A percentile compares a stretch with the other conserved stretches of the same genome.
phyloP scores from a whole-genome alignment of 306 rosid genomes.

The Medicago lupulina region DNA sequence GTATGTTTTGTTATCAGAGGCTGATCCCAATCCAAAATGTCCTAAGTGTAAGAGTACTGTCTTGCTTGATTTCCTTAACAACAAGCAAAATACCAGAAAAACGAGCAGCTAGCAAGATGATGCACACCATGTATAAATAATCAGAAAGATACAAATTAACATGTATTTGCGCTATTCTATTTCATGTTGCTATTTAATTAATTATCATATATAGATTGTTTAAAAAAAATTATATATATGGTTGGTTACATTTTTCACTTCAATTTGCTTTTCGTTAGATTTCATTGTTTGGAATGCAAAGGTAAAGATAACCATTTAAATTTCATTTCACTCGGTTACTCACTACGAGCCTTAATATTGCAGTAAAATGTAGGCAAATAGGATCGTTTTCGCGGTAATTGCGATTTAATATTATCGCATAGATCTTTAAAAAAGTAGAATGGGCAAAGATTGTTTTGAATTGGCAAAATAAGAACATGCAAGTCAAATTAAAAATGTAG shows the following conservation, averaged over 20 bases:
- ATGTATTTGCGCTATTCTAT: not conserved
- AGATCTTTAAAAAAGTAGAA: not conserved
- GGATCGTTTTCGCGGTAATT: not conserved
- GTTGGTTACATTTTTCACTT: not conserved
- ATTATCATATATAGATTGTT: not conserved
- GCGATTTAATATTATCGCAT: not conserved
- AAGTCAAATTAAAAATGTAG: not conserved
- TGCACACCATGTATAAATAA: not conserved
- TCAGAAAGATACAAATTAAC: not conserved
- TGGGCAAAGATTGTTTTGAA: not conserved
- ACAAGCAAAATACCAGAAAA: not conserved
- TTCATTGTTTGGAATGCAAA: not conserved
- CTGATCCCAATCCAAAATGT: constrained; percentile 6
- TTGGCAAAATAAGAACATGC: too few species aligned
- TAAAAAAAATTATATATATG: not conserved
- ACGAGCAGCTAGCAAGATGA: not conserved
- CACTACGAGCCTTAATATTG: not conserved
- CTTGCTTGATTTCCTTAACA: constrained; percentile 19
- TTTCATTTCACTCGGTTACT: not conserved
- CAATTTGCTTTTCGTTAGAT: not conserved
- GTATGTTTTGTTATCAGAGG: constrained; percentile 1
- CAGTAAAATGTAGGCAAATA: not conserved
- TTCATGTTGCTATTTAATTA: not conserved
- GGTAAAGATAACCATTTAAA: not conserved
- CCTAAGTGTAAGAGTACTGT: constrained; percentile 21